Evolutionary conservation across 495 filamentous ascomycete species (phyloP).

Genomic region (Neurospora tetraspora): DNA sequence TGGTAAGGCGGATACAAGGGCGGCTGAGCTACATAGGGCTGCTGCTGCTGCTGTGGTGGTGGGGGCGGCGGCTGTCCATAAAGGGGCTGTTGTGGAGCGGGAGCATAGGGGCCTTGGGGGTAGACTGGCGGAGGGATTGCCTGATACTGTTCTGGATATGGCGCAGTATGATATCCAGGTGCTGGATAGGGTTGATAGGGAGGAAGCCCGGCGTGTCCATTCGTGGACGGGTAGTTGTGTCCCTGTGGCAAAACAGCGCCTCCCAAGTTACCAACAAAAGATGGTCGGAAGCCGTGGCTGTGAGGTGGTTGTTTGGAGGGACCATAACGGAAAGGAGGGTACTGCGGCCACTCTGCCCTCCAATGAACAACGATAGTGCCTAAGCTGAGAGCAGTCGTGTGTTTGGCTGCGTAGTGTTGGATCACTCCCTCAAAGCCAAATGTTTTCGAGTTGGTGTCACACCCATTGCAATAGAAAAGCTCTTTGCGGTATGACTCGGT

Average conservation of each 20-base stretch:
- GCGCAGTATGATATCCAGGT: slow-evolving; percentile 28
- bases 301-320: slow-evolving; percentile 21
- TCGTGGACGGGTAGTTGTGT: slow-evolving; percentile 26
- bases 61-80: slow-evolving; percentile 14
- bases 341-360: slow-evolving; percentile 68
- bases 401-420: slow-evolving; percentile 74
- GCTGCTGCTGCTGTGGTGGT: neutral
- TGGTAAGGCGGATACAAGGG: slow-evolving; percentile 18
- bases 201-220: slow-evolving; percentile 12
- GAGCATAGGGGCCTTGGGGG: slow-evolving; percentile 24
- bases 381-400: slow-evolving; percentile 54
- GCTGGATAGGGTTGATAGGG: slow-evolving; percentile 28
- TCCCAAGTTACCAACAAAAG: neutral
- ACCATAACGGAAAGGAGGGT: slow-evolving; percentile 57
- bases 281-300: neutral
- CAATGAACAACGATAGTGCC: slow-evolving; percentile 64
- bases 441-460: slow-evolving; percentile 48
- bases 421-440: slow-evolving; percentile 70
- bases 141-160: slow-evolving; percentile 27
- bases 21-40: slow-evolving; percentile 16
- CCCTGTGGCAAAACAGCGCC: slow-evolving; percentile 7
- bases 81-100: slow-evolving; percentile 17
- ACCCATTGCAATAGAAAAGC: slow-evolving; percentile 63
- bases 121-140: slow-evolving; percentile 12
- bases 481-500: slow-evolving; percentile 55